Percentiles rank a stretch among this genome's conserved stretches.
Conservation (phyloP, 2,329 filamentous ascomycete species). For the Ascochyta viciae-villosae region DNA sequence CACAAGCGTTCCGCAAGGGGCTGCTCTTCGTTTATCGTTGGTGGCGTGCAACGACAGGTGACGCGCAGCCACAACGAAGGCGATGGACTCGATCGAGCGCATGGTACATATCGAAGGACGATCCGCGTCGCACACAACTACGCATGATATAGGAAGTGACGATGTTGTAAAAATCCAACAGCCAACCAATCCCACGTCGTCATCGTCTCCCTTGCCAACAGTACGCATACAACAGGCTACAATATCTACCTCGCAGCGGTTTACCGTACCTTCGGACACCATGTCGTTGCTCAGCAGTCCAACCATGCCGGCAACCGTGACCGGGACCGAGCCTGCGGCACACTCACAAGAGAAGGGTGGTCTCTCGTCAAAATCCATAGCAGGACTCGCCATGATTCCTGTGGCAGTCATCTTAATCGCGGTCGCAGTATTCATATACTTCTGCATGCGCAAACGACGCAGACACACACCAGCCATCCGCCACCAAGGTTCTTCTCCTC, state of each 20-base stretch:
- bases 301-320: conserved; percentile 1
- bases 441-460: conserved; percentile 27
- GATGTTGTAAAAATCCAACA: conserved; percentile 7
- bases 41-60: conserved; percentile 14
- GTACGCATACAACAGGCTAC: conserved; percentile 18
- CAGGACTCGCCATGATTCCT: conserved; percentile 38
- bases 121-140: conserved; percentile 6
- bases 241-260: conserved; percentile 11
- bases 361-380: conserved; percentile 19
- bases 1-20: conserved; percentile 7
- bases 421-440: conserved; percentile 24
- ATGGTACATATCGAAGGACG: conserved; percentile 16
- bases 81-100: conserved; percentile 1
- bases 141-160: neutral
- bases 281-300: neutral
- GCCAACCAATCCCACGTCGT: neutral
- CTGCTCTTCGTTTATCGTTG: conserved; percentile 5
- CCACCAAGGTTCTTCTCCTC: neutral
- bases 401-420: conserved; percentile 24
- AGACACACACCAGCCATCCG: neutral
- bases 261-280: conserved; percentile 5
- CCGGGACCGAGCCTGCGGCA: neutral
- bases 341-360: conserved; percentile 6
- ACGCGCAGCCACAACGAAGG: conserved; percentile 7
- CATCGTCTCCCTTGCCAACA: conserved; percentile 10